phyloP scores from a whole-genome alignment of 345 rosid genomes.

The Pugionium cornutum region DNA sequence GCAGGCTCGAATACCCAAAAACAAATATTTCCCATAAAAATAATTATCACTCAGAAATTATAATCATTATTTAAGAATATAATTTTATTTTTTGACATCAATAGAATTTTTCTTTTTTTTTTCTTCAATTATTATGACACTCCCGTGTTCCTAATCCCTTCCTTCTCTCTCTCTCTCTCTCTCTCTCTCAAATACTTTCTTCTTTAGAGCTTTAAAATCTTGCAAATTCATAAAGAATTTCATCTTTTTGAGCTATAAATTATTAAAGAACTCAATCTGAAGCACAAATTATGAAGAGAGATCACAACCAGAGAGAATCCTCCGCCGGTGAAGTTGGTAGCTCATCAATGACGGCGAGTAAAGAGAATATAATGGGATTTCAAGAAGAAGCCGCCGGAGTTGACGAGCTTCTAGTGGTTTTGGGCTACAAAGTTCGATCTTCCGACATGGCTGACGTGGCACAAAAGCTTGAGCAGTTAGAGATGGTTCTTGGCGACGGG shows the following conservation, averaged over 20 bases:
- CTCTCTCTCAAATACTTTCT: background rate
- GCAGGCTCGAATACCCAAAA: no score
- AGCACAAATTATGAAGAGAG: slow-evolving; percentile 50
- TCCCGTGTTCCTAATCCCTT: slow-evolving; percentile 46
- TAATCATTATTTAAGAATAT: no score
- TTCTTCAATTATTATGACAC: slow-evolving; percentile 48
- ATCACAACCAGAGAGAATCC: slow-evolving; percentile 40
- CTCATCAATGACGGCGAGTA: slow-evolving; percentile 18
- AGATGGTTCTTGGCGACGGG: slow-evolving; percentile 72
- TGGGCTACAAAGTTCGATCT: slow-evolving; percentile 79
- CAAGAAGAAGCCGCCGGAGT: slow-evolving; percentile 60
- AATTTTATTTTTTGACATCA: no score
- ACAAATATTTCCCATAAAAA: no score
- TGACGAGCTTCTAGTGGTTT: slow-evolving; percentile 77
- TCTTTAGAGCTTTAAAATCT: background rate
- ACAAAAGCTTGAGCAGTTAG: slow-evolving; percentile 81
- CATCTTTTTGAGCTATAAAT: background rate
- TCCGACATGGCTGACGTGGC: slow-evolving; percentile 95
- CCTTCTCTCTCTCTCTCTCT: slow-evolving; percentile 6
- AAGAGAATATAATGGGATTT: background rate
- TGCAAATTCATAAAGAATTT: slow-evolving; percentile 8
- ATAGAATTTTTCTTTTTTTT: no score
- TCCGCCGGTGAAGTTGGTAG: no score
- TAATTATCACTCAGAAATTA: no score
- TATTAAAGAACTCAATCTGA: no score